Percentiles rank a stretch among this genome's conserved stretches.
phyloP scores from a whole-genome alignment of 805 yeast species.

The Starmerella tilneyi region DNA sequence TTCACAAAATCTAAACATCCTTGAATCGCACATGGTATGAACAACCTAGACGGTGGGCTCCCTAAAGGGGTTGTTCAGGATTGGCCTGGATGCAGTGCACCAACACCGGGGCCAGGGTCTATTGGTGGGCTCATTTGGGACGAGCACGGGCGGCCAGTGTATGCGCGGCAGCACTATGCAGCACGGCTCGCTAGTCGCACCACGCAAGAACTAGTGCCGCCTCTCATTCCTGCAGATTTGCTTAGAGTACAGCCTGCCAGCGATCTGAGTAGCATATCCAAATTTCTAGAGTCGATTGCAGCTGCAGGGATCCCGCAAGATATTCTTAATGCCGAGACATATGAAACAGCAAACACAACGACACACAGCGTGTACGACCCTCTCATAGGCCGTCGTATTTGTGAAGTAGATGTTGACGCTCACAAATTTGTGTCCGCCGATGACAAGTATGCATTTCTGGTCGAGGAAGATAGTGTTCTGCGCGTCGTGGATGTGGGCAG shows the following conservation, averaged over 20 bases:
- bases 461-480: not conserved
- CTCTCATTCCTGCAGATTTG: too few species aligned
- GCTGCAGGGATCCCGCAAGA: slow-evolving; percentile 1
- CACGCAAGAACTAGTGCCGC: not conserved
- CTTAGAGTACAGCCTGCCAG: not conserved
- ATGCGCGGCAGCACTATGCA: slow-evolving; percentile 9
- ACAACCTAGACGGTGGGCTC: not conserved
- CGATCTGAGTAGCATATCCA: not conserved
- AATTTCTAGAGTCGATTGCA: not conserved
- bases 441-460: slow-evolving; percentile 7
- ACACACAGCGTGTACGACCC: slow-evolving; percentile 15
- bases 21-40: not conserved
- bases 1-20: too few species aligned
- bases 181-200: slow-evolving; percentile 9
- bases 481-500: slow-evolving; percentile 14
- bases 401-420: not conserved
- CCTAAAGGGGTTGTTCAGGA: not conserved
- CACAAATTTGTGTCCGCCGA: slow-evolving; percentile 16
- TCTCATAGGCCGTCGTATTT: slow-evolving; percentile 12
- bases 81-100: slow-evolving; percentile 18
- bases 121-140: slow-evolving; percentile 17
- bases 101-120: slow-evolving; percentile 14
- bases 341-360: not conserved
- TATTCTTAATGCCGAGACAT: not conserved
- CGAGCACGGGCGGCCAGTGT: not conserved